Conservation (phyloP, 2,329 filamentous ascomycete species). For the Phoma sp. region DNA sequence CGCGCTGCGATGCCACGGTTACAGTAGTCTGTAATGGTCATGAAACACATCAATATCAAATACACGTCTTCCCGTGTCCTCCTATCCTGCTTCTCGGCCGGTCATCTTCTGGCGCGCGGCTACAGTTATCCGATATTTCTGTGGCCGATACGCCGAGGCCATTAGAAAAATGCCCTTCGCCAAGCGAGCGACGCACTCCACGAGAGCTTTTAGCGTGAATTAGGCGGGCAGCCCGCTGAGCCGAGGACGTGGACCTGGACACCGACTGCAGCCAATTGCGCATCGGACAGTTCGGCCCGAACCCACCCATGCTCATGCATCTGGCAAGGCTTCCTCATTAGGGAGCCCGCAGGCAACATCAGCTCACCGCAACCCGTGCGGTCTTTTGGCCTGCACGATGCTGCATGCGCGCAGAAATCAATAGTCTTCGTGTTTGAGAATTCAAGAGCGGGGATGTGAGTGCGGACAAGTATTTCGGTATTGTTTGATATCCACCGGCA, state of each 20-base stretch:
- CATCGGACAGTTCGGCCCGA: background rate
- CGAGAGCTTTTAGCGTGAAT: constrained; percentile 6
- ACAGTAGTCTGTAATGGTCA: constrained; percentile 15
- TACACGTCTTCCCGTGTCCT: constrained; percentile 6
- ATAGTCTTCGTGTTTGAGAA: constrained; percentile 12
- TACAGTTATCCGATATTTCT: background rate
- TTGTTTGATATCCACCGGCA: constrained; percentile 8
- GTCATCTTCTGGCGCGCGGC: background rate
- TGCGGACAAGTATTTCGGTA: constrained; percentile 2
- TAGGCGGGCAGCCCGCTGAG: constrained; percentile 17
- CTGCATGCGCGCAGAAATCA: constrained; percentile 14
- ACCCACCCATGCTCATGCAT: constrained; percentile 8
- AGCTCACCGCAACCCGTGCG: constrained; percentile 21
- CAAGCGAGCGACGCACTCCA: constrained; percentile 16
- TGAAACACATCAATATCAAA: constrained; percentile 23
- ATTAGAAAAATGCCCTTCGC: constrained; percentile 17
- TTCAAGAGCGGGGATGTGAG: background rate
- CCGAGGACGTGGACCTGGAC: constrained; percentile 21
- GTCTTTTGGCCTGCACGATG: constrained; percentile 11
- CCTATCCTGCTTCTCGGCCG: constrained; percentile 5
- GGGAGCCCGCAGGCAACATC: constrained; percentile 6
- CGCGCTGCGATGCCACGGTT: constrained; percentile 10
- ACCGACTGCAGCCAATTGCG: constrained; percentile 10
- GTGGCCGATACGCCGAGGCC: constrained; percentile 15
- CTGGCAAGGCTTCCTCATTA: constrained; percentile 15